These are phyloP conservation scores for Mrakia gelida DNA, from an alignment of 768 basidiomycete genomes.

Conservation along the genomic window DNA sequence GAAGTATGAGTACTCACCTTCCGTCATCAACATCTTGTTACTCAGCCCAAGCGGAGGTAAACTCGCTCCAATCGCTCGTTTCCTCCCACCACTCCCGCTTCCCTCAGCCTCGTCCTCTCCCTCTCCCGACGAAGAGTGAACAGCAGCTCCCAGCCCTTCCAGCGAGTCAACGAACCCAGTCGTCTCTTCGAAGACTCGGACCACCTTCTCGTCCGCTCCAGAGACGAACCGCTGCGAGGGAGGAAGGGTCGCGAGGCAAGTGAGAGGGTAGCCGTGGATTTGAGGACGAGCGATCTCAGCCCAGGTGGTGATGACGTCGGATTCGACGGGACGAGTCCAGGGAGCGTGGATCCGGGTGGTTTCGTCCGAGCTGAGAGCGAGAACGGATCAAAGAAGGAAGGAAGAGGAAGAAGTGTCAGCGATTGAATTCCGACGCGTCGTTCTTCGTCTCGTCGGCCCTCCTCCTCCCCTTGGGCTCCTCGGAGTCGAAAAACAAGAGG, in stretches of 20 bases:
- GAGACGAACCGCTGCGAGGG: slow-evolving; percentile 69
- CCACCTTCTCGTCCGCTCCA: slow-evolving; percentile 93
- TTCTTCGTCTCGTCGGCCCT: too few species aligned
- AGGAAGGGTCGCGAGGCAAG: slow-evolving; percentile 67
- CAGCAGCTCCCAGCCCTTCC: slow-evolving; percentile 51
- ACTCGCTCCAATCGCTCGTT: slow-evolving; percentile 68
- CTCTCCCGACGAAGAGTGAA: slow-evolving; percentile 39
- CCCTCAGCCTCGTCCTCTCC: slow-evolving; percentile 52
- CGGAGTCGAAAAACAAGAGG: too few species aligned
- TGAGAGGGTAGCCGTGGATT: slow-evolving; percentile 91
- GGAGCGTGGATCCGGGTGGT: slow-evolving; percentile 83
- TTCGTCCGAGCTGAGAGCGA: slow-evolving; percentile 68
- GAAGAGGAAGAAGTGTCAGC: background rate
- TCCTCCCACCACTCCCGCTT: slow-evolving; percentile 13
- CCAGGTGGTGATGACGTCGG: slow-evolving; percentile 33
- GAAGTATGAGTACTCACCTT: slow-evolving; percentile 50
- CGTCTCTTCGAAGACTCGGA: slow-evolving; percentile 88
- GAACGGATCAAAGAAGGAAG: too few species aligned
- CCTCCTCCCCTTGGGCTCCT: too few species aligned
- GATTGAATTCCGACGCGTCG: background rate
- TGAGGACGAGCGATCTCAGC: slow-evolving; percentile 83
- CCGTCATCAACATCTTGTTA: slow-evolving; percentile 73
- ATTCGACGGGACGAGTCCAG: slow-evolving; percentile 38
- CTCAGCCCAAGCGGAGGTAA: slow-evolving; percentile 92
- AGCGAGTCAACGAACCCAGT: slow-evolving; percentile 66